Conservation (phyloP, 352 stramenopile species). For the Globisporangium middletonii region DNA sequence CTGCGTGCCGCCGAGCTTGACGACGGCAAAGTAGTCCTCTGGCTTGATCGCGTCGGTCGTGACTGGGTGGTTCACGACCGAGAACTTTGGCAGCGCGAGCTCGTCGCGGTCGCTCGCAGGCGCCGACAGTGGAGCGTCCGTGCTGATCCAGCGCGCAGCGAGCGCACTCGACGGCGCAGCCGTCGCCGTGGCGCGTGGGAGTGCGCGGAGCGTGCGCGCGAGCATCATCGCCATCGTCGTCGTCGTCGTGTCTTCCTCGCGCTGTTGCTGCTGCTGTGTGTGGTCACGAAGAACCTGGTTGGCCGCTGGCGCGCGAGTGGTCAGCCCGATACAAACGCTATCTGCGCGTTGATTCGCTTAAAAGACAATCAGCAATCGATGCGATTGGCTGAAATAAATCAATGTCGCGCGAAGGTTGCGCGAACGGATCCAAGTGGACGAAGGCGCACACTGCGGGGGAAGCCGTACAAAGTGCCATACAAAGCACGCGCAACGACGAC, state of each 20-base stretch:
- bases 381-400: background rate
- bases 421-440: no score
- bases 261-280: background rate
- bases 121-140: conserved; percentile 1
- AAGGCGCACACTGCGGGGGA: background rate
- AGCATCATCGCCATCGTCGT: conserved; percentile 9
- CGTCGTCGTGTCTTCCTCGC: background rate
- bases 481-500: background rate
- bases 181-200: background rate
- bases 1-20: conserved; percentile 81
- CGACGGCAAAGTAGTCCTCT: conserved; percentile 77
- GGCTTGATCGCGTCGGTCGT: conserved; percentile 54
- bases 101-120: conserved; percentile 13
- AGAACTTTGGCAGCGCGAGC: conserved; percentile 35
- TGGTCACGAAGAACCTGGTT: background rate
- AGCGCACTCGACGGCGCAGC: background rate
- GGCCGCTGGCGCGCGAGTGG: background rate
- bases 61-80: conserved; percentile 75
- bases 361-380: no score
- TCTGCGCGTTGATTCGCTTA: no score
- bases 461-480: conserved; percentile 4
- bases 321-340: no score
- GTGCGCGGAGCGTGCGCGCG: conserved; percentile 5
- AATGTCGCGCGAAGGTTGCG: conserved; percentile 1
- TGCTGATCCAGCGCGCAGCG: background rate